A percentile compares a stretch with the other conserved stretches of the same genome.
These are phyloP conservation scores for Calonectria fujianensis DNA, from an alignment of 2,329 filamentous ascomycete genomes.

Conservation along the genomic window DNA sequence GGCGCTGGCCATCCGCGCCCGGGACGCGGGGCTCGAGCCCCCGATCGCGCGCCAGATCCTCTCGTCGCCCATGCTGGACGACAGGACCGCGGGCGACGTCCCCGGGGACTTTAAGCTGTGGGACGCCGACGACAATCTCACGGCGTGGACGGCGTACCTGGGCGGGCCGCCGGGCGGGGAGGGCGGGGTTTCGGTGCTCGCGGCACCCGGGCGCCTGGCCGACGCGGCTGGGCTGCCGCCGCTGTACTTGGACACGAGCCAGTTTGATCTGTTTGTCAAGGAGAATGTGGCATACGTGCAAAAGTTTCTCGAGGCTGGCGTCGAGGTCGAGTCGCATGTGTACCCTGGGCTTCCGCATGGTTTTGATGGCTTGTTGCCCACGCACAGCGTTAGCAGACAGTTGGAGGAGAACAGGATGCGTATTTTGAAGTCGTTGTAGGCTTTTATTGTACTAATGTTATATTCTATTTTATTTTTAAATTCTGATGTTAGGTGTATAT, in stretches of 20 bases:
- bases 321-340: conserved; percentile 4
- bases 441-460: background rate
- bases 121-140: conserved; percentile 33
- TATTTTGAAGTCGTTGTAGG: conserved; percentile 7
- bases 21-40: background rate
- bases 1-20: conserved; percentile 21
- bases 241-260: conserved; percentile 9
- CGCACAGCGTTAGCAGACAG: background rate
- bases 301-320: conserved; percentile 6
- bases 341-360: conserved; percentile 18
- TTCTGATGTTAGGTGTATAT: too few relatives aligned
- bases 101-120: conserved; percentile 25
- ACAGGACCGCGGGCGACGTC: background rate
- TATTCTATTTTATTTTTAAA: background rate
- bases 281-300: background rate
- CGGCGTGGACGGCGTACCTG: conserved; percentile 37
- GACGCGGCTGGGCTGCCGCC: conserved; percentile 4
- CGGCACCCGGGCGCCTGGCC: background rate
- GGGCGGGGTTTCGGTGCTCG: background rate
- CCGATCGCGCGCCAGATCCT: conserved; percentile 9
- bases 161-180: conserved; percentile 13
- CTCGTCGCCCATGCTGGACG: conserved; percentile 17
- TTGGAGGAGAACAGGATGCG: conserved; percentile 19
- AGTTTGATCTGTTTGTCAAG: conserved; percentile 17
- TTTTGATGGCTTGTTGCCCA: conserved; percentile 11